Base-by-base conservation (phyloP, 148 eudicot species). In the Camellia sinensis region DNA sequence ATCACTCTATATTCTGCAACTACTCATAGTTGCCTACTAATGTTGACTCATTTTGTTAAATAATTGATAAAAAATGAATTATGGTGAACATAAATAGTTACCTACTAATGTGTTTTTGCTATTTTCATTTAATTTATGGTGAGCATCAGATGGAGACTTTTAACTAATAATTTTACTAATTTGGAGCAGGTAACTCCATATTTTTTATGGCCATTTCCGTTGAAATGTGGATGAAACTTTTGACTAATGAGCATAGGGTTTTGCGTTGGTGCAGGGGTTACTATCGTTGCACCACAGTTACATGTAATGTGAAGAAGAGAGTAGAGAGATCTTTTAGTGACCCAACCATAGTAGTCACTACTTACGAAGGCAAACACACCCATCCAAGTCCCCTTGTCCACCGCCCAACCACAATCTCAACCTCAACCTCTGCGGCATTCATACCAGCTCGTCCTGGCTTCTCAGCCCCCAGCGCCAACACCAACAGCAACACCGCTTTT, bases 291-390 rank as follows among this genome's bases (percentile, higher is more conserved):
- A 95, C 98, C 21, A 89, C 71, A 81, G 84, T 86, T 43, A 67
- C 89, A 41, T 95, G 98, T 77, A 92, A 92, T 82, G 98, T 95
- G 82, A 95, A 95, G 90, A 95, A 95, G 79, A 89, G 97, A 81
- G 97, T 95, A 45, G 98, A 95, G 85, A 84, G 97, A 78, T 87
- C 81, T 13, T 83, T 81, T 80, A 83, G 61, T 80, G 97, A 95
- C 46, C 93, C 97, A 12, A 82, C 83, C 81, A 79, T 87, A 45
- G 94, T 95, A 15, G 93, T 95, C 18, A 95, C 98, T 3, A 95
- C 98, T 3, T 95, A 95, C 53, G 94, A 93, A 88, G 97, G 98
- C 46, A 91, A 93, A 44, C 98, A 95, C 87, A 90, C 86, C 10
- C 98, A 95, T 84, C 93, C 89, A 15, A 90, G 90, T 56, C 94